Evolutionary conservation across 2,329 filamentous ascomycete genomes (phyloP), one percentile per base, ranked within the genome.

Genomic region (Penicillium crustosum): DNA sequence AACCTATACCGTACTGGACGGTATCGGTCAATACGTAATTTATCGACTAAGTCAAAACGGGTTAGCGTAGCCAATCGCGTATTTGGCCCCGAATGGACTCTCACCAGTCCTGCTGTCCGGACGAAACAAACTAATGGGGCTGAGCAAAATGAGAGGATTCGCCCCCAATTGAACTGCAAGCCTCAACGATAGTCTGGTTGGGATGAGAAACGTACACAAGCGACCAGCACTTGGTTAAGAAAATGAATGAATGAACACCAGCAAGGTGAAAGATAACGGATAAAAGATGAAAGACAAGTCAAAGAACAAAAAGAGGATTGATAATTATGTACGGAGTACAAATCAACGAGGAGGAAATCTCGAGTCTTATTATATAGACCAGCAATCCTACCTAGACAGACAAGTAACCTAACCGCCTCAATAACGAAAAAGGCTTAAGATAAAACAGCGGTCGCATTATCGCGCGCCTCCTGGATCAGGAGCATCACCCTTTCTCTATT

Each of bases 381-480:
- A 44, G 0, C 6, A 25, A 21, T 17, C 6, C 27, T 19, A n/a
- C 17, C 17, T 9, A 15, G 33, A 6, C 33, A 52, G 10, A 36
- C 13, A 12, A 31, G 4, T 59, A 55, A 49, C 57, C 53, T 59
- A 55, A 49, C 57, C 53, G 56, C 56, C 17, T 33, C 27, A 19
- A 38, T 50, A 36, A 15, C 59, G 1, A 21, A 48, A 36, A 21
- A 29, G n/a, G 4, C 41, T 19, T 42, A 17, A 19, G 13, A 29
- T 33, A 43, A 57, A 44, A 50, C 38, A 41, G 9, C n/a, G 33
- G 59, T 41, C 64, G 1, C 19, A 41, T 41, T 41, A 23, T 41
- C 39, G 66, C 64, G 66, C 60, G 60, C 60, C 48, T 54, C 59
- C 57, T 60, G 57, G 51, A 53, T 56, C 57, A 29, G 6, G 27